Conservation (phyloP, 148 eudicot genomes). For the Simmondsia chinensis region DNA sequence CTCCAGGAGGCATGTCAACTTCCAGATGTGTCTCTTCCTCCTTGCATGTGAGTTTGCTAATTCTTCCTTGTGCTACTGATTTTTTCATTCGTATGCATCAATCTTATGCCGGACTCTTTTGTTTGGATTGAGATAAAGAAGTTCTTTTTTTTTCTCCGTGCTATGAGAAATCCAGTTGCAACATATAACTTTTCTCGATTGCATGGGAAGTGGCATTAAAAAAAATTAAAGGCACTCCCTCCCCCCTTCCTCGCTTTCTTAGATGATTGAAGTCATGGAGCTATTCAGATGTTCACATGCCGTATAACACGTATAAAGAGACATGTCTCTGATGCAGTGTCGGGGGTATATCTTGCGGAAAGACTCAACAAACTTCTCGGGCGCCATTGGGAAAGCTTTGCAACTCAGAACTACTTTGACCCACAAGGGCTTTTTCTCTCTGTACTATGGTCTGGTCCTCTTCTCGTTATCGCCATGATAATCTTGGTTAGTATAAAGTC, state of each 20-base stretch:
- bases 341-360: constrained; percentile 86
- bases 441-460: constrained; percentile 91
- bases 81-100: neutral
- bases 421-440: constrained; percentile 71
- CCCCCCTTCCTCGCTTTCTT: too few relatives aligned
- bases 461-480: constrained; percentile 63
- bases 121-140: neutral
- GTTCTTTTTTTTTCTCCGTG: too few relatives aligned
- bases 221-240: too few relatives aligned
- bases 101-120: neutral
- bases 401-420: constrained; percentile 89
- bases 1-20: constrained; percentile 69
- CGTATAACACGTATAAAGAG: neutral
- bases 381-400: constrained; percentile 74
- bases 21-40: constrained; percentile 85
- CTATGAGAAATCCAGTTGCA: too few relatives aligned
- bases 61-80: neutral
- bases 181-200: too few relatives aligned
- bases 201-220: too few relatives aligned
- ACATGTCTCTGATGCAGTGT: constrained; percentile 50
- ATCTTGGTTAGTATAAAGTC: constrained; percentile 85
- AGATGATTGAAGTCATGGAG: too few relatives aligned
- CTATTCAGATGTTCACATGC: neutral
- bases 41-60: constrained; percentile 46
- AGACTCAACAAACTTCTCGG: constrained; percentile 53